Evolutionary conservation across 306 rosid species (phyloP).

Genomic region (Acacia acuminata): DNA sequence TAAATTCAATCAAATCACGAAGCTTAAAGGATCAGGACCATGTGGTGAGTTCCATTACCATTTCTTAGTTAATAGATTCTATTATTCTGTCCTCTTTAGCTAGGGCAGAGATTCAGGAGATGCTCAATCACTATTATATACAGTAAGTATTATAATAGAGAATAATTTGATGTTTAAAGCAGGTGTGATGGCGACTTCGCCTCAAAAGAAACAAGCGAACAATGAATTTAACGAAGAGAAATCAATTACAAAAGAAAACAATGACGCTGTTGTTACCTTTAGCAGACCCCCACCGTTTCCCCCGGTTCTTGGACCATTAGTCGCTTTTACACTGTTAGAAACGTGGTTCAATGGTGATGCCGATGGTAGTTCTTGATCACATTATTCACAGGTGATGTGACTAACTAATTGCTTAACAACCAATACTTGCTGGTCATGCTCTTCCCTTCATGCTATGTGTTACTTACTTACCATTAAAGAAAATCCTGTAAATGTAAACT

Average conservation of each 20-base stretch:
- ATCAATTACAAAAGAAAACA: slow-evolving; percentile 44
- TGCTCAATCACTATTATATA: background rate
- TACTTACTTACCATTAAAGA: slow-evolving; percentile 39
- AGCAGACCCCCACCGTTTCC: slow-evolving; percentile 75
- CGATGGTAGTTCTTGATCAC: slow-evolving; percentile 53
- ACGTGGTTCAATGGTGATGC: slow-evolving; percentile 41
- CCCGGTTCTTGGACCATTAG: slow-evolving; percentile 63
- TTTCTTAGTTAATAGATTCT: background rate
- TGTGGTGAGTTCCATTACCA: slow-evolving; percentile 41
- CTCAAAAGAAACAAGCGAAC: slow-evolving; percentile 46
- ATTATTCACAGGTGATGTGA: slow-evolving; percentile 32
- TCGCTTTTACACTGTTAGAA: slow-evolving; percentile 52
- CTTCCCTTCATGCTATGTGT: background rate
- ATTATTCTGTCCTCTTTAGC: no score
- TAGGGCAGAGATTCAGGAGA: background rate
- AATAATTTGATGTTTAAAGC: slow-evolving; percentile 19
- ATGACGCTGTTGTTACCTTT: slow-evolving; percentile 54
- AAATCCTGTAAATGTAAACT: slow-evolving; percentile 34
- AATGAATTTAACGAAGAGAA: slow-evolving; percentile 38
- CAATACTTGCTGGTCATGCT: background rate
- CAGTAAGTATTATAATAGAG: background rate
- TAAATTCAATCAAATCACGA: slow-evolving; percentile 45
- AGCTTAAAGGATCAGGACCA: slow-evolving; percentile 33
- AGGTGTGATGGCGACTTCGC: slow-evolving; percentile 49
- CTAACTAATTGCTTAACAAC: background rate